Conservation (phyloP, 768 basidiomycete genomes). For the Lactarius indigo region DNA sequence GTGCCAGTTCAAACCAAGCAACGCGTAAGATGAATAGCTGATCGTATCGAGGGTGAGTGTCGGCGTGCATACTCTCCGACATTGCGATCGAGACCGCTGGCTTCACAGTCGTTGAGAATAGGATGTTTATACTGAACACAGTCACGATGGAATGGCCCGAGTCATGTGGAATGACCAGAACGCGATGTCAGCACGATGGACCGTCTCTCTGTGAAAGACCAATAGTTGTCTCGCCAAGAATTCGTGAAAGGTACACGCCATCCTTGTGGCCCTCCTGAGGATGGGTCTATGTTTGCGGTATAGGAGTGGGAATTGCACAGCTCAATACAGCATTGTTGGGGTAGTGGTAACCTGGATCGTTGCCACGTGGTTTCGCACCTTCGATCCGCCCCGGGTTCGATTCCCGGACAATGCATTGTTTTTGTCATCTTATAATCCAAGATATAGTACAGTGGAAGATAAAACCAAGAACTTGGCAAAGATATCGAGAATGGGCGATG, state of each 20-base stretch:
- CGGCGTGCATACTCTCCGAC: not conserved
- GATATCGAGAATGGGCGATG: no score
- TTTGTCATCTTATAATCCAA: not conserved
- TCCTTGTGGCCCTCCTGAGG: no score
- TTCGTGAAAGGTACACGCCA: not conserved
- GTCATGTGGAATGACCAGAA: not conserved
- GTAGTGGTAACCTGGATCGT: constrained; percentile 29
- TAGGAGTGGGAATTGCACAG: no score
- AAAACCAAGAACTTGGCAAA: no score
- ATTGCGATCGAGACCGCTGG: constrained; percentile 1
- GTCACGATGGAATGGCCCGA: not conserved
- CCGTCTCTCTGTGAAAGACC: constrained; percentile 43
- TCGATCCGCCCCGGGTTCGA: constrained; percentile 27
- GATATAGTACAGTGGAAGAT: no score
- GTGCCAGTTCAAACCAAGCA: constrained; percentile 3
- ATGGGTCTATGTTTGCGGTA: no score
- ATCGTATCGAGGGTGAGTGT: not conserved
- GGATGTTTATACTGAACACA: not conserved
- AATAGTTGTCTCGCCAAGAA: constrained; percentile 51
- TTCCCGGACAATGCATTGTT: constrained; percentile 23
- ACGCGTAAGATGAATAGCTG: not conserved
- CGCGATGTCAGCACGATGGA: not conserved
- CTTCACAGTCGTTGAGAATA: not conserved
- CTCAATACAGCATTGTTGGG: constrained; percentile 19
- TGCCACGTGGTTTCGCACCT: constrained; percentile 10